Base-by-base conservation (phyloP, 177 flowering plant species). In the Vitis hybrid region DNA sequence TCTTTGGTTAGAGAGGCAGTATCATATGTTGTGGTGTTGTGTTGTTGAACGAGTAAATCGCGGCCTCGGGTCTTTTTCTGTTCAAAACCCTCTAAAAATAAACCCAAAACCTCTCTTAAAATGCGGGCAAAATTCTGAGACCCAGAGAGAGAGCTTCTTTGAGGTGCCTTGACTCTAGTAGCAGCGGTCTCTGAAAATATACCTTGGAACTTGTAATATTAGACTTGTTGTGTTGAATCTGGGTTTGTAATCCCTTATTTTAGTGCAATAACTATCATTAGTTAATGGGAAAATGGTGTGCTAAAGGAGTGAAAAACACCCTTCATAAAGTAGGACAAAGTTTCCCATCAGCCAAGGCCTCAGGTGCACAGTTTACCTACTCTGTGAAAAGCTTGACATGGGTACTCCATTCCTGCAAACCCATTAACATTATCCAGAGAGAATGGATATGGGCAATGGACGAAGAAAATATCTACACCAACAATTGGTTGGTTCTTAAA, bases 81-180 rank as follows among this genome's bases (percentile, higher is more conserved):
- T 18, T 28, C 20, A 17, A 6, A 58, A 6, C 28, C 61, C 10
- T 14, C 18, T 17, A 58, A 14, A 18, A 55, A 55, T 57, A 10
- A 8, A 7, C 19, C 15, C n/a, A 59, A 20, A 10, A 20, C 6
- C 63, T 24, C 63, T 59, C 63, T 59, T 59, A 59, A 59, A 59
- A 59, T 59, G 31, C 47, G 47, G 33, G 64, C n/a, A 60, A 60
- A 60, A 60, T 12, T 58, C 28, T n/a, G 24, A 58, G 61, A 18
- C 47, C 47, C 47, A 8, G 47, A 12, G 61, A 58, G 31, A 58
- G 28, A 19, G 61, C 11, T 20, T 14, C 18, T 14, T 15, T 14
- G 58, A 55, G 58, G 17, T 55, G 58, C 18, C 58, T 55, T 55
- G 58, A 14, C 7, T 55, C 18, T 55, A 7, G 4, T 4, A 14